Conservation (phyloP, 352 stramenopile genomes). For the Globisporangium nagaii region DNA sequence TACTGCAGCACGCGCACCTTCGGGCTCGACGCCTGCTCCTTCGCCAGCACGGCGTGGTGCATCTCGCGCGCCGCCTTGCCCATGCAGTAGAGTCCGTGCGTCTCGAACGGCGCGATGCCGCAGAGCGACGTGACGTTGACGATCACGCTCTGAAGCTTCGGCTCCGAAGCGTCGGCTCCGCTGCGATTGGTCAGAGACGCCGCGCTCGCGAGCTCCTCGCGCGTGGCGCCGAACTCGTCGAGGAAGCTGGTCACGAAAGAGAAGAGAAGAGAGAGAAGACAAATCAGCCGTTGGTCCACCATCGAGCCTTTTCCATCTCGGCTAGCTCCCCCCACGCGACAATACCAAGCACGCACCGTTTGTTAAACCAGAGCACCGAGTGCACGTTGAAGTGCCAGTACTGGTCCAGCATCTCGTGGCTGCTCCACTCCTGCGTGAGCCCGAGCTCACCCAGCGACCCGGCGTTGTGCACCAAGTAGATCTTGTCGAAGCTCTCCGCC, state of each 20-base stretch:
- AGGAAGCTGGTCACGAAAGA: conserved; percentile 31
- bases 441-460: conserved; percentile 68
- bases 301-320: no score
- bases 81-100: conserved; percentile 77
- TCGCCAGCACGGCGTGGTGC: conserved; percentile 66
- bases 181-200: neutral
- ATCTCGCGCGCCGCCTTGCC: conserved; percentile 87
- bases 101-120: conserved; percentile 73
- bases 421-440: conserved; percentile 43
- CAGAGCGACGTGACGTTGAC: conserved; percentile 86
- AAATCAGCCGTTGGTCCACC: neutral
- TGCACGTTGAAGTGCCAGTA: conserved; percentile 86
- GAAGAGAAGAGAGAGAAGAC: neutral
- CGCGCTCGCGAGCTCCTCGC: conserved; percentile 21
- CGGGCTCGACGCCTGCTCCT: conserved; percentile 34
- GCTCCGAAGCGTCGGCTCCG: no score
- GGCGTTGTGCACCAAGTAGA: conserved; percentile 83
- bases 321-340: no score
- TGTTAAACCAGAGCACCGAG: conserved; percentile 81
- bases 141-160: conserved; percentile 25
- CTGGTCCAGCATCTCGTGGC: conserved; percentile 31
- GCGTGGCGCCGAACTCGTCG: conserved; percentile 44
- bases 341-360: conserved; percentile 16
- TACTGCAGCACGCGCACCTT: conserved; percentile 76
- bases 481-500: conserved; percentile 22